Base-by-base conservation (phyloP, 2,329 filamentous ascomycete genomes). In the Aspergillus terreus region DNA sequence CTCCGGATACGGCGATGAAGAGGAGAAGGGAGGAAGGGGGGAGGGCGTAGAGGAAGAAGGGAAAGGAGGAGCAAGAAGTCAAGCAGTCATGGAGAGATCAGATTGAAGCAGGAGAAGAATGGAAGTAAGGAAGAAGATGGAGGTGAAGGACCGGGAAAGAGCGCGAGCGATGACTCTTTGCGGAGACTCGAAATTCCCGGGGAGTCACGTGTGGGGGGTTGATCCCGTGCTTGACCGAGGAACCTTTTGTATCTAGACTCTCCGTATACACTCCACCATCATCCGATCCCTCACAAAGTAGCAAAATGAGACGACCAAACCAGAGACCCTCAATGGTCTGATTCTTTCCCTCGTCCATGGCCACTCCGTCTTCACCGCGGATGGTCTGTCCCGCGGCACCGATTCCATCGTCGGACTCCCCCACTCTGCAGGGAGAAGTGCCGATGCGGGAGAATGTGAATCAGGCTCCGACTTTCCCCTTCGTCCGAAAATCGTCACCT, bases 401-500 rank as follows among this genome's bases (percentile, higher is more conserved):
- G 35, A 47, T 15, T 33, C 46, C 17, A 38, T 32, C 19, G 44
- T 51, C 47, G 43, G 44, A 17, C 45, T 48, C 21, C n/a, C 17
- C 41, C 36, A 51, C 38, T n/a, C 23, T 6, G 14, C 47, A 23
- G 23, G 42, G 42, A 47, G 50, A 56, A 56, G 43, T 58, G 48
- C 53, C 54, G 58, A 51, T 52, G 55, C 25, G 17, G 19, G 40
- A 38, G 46, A 56, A 51, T 40, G 49, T 52, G 50, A 58, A 51
- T 40, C 41, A 50, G 60, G 45, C 58, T 59, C 64, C 59, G 61
- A 58, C 59, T 63, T 53, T 62, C 62, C 63, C 64, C 57, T 62
- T 65, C 56, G 57, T 58, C 64, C 63, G 63, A 63, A 54, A 57
- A 55, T 46, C 35, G 35, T 38, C 15, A 23, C 35, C 14, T n/a